Conservation (phyloP, 495 filamentous ascomycete species). For the Rhizodiscina lignyota region DNA sequence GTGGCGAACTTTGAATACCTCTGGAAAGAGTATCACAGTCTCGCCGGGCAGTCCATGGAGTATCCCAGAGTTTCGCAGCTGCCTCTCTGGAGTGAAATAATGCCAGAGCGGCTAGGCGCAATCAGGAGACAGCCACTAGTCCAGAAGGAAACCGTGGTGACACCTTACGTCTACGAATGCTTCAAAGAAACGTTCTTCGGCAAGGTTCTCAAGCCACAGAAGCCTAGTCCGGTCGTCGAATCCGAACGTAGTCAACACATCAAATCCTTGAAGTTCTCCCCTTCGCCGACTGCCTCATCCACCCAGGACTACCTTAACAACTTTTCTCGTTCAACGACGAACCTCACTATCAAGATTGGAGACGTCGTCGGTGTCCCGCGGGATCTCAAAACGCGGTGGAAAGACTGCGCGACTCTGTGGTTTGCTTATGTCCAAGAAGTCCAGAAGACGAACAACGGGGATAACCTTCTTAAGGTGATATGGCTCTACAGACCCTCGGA, state of each 20-base stretch:
- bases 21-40: constrained; percentile 35
- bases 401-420: constrained; percentile 31
- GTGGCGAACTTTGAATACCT: constrained; percentile 42
- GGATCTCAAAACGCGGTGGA: constrained; percentile 40
- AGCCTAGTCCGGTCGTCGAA: constrained; percentile 2
- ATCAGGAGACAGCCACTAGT: constrained; percentile 8
- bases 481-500: constrained; percentile 59
- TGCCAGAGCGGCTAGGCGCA: constrained; percentile 11
- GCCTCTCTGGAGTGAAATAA: constrained; percentile 30
- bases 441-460: constrained; percentile 14
- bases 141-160: constrained; percentile 40
- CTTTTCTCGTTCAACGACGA: constrained; percentile 3
- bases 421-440: constrained; percentile 48
- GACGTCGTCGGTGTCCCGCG: constrained; percentile 31
- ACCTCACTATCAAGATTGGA: constrained; percentile 22
- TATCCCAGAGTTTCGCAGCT: constrained; percentile 15
- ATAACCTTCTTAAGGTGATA: constrained; percentile 36
- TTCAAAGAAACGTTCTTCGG: constrained; percentile 48
- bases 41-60: too few relatives aligned
- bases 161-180: constrained; percentile 43
- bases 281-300: background rate
- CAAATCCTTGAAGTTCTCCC: constrained; percentile 1
- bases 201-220: constrained; percentile 18
- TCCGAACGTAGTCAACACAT: background rate
- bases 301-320: constrained; percentile 1